phyloP scores from a whole-genome alignment of 2,329 filamentous ascomycete genomes.

The Apiospora pterosperma region DNA sequence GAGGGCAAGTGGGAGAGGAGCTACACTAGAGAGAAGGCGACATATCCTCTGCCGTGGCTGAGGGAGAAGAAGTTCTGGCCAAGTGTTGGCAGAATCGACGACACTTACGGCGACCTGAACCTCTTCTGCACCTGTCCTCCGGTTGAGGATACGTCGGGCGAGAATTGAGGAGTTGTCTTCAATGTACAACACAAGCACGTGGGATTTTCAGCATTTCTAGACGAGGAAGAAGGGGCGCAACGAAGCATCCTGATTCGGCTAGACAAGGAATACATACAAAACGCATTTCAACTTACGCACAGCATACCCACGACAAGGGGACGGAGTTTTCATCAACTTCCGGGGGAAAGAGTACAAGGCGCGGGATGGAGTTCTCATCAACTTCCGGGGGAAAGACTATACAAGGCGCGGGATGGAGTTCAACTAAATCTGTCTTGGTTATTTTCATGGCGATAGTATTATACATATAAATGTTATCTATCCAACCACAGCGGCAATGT shows the following conservation, averaged over 20 bases:
- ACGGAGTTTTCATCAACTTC: conserved; percentile 14
- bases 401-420: background rate
- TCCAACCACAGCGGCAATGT: too few species aligned
- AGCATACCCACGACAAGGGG: background rate
- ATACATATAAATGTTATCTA: too few species aligned
- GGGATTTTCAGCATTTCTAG: background rate
- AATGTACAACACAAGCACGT: background rate
- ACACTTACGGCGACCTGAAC: conserved; percentile 88
- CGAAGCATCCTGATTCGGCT: conserved; percentile 8
- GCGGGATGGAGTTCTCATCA: background rate
- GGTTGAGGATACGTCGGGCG: conserved; percentile 61
- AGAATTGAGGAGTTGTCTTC: background rate
- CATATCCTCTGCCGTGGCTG: conserved; percentile 79
- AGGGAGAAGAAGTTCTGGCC: conserved; percentile 99
- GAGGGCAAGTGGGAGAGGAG: conserved; percentile 71
- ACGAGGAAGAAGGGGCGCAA: background rate
- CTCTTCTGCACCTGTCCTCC: conserved; percentile 93
- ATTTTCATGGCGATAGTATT: too few species aligned
- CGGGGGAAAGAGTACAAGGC: background rate
- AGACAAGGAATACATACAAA: background rate
- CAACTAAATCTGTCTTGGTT: too few species aligned
- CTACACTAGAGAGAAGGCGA: conserved; percentile 78
- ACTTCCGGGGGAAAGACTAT: background rate
- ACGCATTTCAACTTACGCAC: conserved; percentile 1
- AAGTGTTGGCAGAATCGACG: conserved; percentile 78